Evolutionary conservation across 2,329 filamentous ascomycete species (phyloP), one percentile per base, ranked within the genome.

Genomic region (Gnomoniopsis smithogilvyi): DNA sequence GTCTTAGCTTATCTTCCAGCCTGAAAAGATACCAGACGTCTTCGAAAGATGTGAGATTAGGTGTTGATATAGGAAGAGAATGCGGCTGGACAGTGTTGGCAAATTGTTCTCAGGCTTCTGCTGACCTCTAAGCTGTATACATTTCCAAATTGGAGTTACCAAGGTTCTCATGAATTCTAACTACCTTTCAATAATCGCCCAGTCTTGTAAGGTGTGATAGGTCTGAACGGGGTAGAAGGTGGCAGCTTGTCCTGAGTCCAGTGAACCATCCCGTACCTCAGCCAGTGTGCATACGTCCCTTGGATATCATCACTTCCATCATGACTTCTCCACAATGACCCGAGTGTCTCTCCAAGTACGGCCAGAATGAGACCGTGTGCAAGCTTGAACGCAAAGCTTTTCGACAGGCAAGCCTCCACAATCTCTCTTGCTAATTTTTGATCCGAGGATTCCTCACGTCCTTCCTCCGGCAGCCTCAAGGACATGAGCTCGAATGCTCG

Each of bases 321-420:
- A 63, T 84, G 63, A 36, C 74, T 75, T 66, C 78, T 76, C 81
- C 81, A 85, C 34, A 82, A 63, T 26, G 79, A 80, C 1, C 81
- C 80, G 12, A 85, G 68, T 1, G 82, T 84, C 19, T 76, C 71
- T 1, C 78, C 77, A 26, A 76, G 68, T 0, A 84, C 75, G 38
- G 75, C 72, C 10, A 83, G 50, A 24, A 83, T 83, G 24, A 84
- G 64, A 0, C 81, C 81, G 62, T 83, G 80, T 0, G 80, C 80
- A 8, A 85, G 68, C 68, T 85, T 85, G 67, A 85, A 80, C 1
- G 76, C 77, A 66, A 81, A 85, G 62, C 80, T 82, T 59, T 68
- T 72, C 15, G 63, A 66, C n/a, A 85, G 67, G 59, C 78, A 80
- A 1, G 65, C 73, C 66, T 84, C 78, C 1, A 85, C 80, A 53